Base-by-base conservation (phyloP, 768 basidiomycete species). In the Mycena amicta region DNA sequence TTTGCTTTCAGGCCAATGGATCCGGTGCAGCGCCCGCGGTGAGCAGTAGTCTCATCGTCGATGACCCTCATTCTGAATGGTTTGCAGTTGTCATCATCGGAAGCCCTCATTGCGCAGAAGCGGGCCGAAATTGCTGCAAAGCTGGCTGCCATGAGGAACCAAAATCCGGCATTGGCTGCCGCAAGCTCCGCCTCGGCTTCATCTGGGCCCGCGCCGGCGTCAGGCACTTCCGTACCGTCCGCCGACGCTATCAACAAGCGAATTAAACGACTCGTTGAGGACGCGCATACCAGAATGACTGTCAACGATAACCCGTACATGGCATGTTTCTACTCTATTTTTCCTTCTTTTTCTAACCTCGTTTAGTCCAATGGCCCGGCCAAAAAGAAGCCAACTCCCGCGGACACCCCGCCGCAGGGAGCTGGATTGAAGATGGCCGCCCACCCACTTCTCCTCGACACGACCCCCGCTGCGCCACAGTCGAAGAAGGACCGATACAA, bases 401-500 rank as follows among this genome's bases (percentile, higher is more conserved):
- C 68, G 5, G 89, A 90, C 57, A 82, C 85, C 37, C 76, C 85
- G 2, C 92, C 89, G 40, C 89, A 89, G 72, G 90, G 92, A 49
- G 87, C 87, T 3, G 92, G 92, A 16, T 75, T 95, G 53, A 92
- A 92, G 71, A 94, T 95, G 90, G 87, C 92, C 2, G 93, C 93
- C 0, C 93, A 95, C 70, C 93, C 93, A 2, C 77, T 95, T 23
- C 72, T 96, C 25, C 79, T 95, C 33, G 92, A 94, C 45, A 81
- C 77, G 3, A 82, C 88, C 0, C 77, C 83, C 5, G 67, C 75
- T 2, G 75, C 80, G 3, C 83, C 81, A 2, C 87, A 88, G 72
- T 88, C 87, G 26, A 92, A 91, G 74, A 93, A 95, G 72, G 93
- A 97, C 72, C 77, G 90, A 60, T 97, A 97, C 74, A 96, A 95